Conservation (phyloP, 2,329 filamentous ascomycete genomes). For the Fusarium poae region DNA sequence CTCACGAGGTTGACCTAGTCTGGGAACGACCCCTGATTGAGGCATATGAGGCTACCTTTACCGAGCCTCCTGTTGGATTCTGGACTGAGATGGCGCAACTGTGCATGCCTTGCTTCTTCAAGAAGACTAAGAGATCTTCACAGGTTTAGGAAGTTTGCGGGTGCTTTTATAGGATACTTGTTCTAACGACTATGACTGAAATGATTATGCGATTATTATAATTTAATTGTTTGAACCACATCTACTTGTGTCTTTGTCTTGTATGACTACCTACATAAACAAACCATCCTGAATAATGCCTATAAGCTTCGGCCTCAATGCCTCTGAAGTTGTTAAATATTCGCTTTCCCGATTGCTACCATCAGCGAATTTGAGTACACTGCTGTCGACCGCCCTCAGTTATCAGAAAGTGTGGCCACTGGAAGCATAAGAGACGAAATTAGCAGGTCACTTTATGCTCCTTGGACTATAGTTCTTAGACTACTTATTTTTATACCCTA, state of each 20-base stretch:
- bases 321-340: neutral
- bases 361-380: too few species aligned
- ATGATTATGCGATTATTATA: slow-evolving; percentile 16
- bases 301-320: neutral
- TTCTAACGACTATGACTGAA: slow-evolving; percentile 3
- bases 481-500: too few species aligned
- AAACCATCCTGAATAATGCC: neutral
- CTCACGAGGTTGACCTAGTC: slow-evolving; percentile 68
- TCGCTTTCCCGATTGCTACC: neutral
- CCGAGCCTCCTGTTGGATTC: slow-evolving; percentile 63
- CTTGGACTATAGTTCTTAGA: too few species aligned
- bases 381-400: neutral
- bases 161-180: neutral
- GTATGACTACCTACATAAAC: neutral
- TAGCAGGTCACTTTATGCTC: too few species aligned
- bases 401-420: too few species aligned
- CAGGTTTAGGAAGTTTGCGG: slow-evolving; percentile 5
- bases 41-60: slow-evolving; percentile 66
- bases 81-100: slow-evolving; percentile 65
- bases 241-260: too few species aligned
- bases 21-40: slow-evolving; percentile 71
- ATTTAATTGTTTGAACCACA: slow-evolving; percentile 11
- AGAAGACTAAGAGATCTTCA: slow-evolving; percentile 21
- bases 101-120: slow-evolving; percentile 56
- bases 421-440: too few species aligned